Evolutionary conservation across 148 eudicot species (phyloP).

Genomic region (Agrostemma githago): DNA sequence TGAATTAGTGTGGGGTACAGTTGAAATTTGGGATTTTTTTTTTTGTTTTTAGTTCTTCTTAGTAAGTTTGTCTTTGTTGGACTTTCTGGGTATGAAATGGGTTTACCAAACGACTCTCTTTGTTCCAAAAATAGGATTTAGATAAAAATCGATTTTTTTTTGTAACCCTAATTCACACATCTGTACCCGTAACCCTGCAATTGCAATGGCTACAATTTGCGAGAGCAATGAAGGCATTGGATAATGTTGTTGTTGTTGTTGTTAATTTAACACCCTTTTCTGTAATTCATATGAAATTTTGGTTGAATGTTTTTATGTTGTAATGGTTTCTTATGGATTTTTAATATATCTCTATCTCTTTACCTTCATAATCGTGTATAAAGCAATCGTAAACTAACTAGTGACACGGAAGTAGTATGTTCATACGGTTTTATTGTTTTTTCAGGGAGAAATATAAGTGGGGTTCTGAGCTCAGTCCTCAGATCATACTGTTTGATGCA

Average conservation of each 20-base stretch:
- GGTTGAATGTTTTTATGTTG: conserved; percentile 18
- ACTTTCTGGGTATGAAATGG: conserved; percentile 29
- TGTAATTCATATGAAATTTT: neutral
- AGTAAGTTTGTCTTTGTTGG: conserved; percentile 26
- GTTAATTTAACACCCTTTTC: conserved; percentile 19
- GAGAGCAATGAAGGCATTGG: no score
- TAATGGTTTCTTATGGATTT: neutral
- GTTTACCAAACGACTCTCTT: conserved; percentile 30
- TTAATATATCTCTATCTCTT: no score
- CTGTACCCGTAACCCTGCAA: no score
- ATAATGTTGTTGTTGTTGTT: no score
- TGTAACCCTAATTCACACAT: no score
- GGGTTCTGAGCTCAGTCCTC: conserved; percentile 17
- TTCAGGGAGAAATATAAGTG: conserved; percentile 23
- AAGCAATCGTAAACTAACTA: no score
- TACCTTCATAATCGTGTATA: no score
- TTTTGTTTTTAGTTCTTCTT: conserved; percentile 14
- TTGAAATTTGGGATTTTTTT: conserved; percentile 12
- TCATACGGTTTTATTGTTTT: conserved; percentile 7
- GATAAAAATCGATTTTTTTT: conserved; percentile 21
- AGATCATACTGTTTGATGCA: conserved; percentile 10
- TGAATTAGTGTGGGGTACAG: conserved; percentile 23
- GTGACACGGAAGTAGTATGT: neutral
- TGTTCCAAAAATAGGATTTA: conserved; percentile 6
- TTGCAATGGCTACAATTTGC: no score